A percentile compares a stretch with the other conserved stretches of the same genome.
phyloP scores from a whole-genome alignment of 768 basidiomycete genomes.

The Lentinula boryana region DNA sequence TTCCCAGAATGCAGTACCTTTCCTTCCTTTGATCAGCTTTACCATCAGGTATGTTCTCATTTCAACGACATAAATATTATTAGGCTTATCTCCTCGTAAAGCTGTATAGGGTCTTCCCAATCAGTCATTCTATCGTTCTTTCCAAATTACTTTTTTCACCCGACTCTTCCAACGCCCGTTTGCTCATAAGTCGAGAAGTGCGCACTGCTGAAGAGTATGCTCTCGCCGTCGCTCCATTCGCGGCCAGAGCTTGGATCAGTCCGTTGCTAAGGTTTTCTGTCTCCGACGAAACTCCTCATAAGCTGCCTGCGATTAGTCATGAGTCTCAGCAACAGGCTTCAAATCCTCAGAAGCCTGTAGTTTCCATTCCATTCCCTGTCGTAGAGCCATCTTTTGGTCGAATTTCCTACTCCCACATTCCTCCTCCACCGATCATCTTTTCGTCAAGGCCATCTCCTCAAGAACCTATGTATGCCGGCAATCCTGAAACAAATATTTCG shows the following conservation, averaged over 20 bases:
- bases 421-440: constrained; percentile 30
- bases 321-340: neutral
- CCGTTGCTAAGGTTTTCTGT: constrained; percentile 61
- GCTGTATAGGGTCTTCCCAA: constrained; percentile 69
- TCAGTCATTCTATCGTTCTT: constrained; percentile 53
- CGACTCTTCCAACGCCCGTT: constrained; percentile 45
- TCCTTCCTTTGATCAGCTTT: constrained; percentile 58
- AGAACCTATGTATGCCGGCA: constrained; percentile 17
- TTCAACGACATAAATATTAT: neutral
- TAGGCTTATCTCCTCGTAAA: constrained; percentile 27
- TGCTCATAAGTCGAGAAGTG: constrained; percentile 58
- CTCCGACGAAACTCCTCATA: constrained; percentile 42
- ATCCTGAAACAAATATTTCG: constrained; percentile 9
- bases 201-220: constrained; percentile 55
- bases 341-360: constrained; percentile 1
- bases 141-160: constrained; percentile 68
- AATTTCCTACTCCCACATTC: constrained; percentile 24
- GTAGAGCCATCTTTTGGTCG: constrained; percentile 9
- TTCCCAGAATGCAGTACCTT: constrained; percentile 47
- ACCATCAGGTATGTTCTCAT: constrained; percentile 43
- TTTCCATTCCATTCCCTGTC: constrained; percentile 10
- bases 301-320: constrained; percentile 17
- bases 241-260: constrained; percentile 46
- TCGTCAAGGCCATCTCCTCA: constrained; percentile 19
- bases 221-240: constrained; percentile 41